These are phyloP conservation scores for Metschnikowia orientalis DNA, from an alignment of 805 yeast genomes.

Conservation along the genomic window DNA sequence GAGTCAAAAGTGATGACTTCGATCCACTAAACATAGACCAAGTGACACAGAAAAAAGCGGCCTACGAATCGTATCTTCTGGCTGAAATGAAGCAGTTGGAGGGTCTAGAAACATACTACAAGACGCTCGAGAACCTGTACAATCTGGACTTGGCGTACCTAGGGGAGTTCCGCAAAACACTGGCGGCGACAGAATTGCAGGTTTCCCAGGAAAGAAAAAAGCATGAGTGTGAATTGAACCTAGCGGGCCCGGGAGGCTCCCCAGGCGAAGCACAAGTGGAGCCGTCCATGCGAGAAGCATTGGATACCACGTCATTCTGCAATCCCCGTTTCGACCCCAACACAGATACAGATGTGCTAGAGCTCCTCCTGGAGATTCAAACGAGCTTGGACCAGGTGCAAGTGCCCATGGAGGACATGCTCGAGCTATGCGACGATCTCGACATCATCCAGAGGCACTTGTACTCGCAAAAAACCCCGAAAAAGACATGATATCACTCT, in stretches of 20 bases:
- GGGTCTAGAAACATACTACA: constrained; percentile 27
- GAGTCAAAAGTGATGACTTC: constrained; percentile 7
- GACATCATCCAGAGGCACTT: constrained; percentile 13
- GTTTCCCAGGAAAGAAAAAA: constrained; percentile 8
- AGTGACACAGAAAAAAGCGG: constrained; percentile 11
- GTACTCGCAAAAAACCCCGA: constrained; percentile 1
- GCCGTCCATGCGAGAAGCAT: neutral
- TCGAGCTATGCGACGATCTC: constrained; percentile 13
- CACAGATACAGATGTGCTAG: constrained; percentile 10
- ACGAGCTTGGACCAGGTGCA: constrained; percentile 1
- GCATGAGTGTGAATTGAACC: constrained; percentile 7
- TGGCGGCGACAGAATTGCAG: constrained; percentile 7
- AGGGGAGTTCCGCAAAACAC: constrained; percentile 22
- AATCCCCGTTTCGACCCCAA: constrained; percentile 13
- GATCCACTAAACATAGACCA: constrained; percentile 16
- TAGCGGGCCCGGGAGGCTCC: neutral
- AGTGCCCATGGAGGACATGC: constrained; percentile 5
- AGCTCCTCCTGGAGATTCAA: constrained; percentile 3
- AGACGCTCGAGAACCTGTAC: constrained; percentile 21
- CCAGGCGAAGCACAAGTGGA: constrained; percentile 1
- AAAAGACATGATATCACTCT: no score
- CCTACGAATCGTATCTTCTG: constrained; percentile 32
- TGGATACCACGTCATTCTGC: neutral
- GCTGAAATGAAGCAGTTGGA: constrained; percentile 37
- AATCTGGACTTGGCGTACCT: constrained; percentile 33